A percentile compares a stretch with the other conserved stretches of the same genome.
Evolutionary conservation across 352 stramenopile species (phyloP).

Genomic region (Pythium sukuiense): DNA sequence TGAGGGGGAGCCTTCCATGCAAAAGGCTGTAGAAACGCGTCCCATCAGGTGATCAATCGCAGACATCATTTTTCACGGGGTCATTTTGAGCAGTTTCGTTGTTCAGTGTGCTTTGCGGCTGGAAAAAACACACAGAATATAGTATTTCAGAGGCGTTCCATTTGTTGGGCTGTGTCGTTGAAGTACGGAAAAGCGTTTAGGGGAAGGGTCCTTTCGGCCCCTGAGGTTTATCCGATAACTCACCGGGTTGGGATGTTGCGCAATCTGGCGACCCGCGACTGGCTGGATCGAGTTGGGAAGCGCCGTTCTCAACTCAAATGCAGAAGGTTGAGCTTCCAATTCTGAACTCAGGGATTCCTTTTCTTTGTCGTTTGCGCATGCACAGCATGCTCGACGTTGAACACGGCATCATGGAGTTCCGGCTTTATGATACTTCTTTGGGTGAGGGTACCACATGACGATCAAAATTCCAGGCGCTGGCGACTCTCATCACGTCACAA

Average conservation of each 20-base stretch:
- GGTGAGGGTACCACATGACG: not conserved
- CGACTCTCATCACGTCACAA: not conserved
- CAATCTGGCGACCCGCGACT: constrained; percentile 3
- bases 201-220: not conserved
- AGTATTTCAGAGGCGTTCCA: not conserved
- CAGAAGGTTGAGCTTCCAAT: not conserved
- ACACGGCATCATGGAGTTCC: not conserved
- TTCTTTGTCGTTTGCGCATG: not conserved
- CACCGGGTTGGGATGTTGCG: not conserved
- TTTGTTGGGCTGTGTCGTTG: not conserved
- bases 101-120: not conserved
- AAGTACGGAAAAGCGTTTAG: not conserved
- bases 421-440: not conserved
- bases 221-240: constrained; percentile 5
- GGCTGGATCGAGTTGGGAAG: not conserved
- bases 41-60: not conserved
- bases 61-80: not conserved
- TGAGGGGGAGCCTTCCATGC: not conserved
- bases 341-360: not conserved
- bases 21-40: not conserved
- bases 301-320: no score
- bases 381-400: not conserved
- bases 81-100: no score
- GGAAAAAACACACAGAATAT: not conserved
- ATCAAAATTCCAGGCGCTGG: not conserved